A percentile compares a stretch with the other conserved stretches of the same genome.
These are phyloP conservation scores for Trichoderma pleuroti DNA, from an alignment of 2,329 filamentous ascomycete species.

Conservation along the genomic window DNA sequence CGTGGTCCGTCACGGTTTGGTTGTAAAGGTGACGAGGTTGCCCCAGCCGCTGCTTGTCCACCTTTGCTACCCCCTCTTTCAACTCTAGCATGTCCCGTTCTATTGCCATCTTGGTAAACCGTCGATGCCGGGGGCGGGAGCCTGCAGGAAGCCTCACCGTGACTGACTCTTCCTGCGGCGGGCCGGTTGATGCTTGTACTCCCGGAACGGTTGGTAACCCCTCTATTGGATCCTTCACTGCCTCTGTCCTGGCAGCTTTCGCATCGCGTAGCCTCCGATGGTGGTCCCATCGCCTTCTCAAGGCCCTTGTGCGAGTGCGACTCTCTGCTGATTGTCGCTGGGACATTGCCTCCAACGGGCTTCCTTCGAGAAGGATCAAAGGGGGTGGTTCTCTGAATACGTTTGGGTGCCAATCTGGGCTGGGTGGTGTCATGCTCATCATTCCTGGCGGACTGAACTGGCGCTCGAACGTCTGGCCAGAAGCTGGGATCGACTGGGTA, in stretches of 20 bases:
- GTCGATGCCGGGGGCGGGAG: neutral
- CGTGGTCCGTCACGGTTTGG: conserved; percentile 13
- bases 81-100: conserved; percentile 21
- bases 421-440: neutral
- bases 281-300: neutral
- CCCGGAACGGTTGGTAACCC: neutral
- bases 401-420: neutral
- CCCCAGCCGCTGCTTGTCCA: conserved; percentile 10
- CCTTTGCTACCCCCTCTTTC: conserved; percentile 10
- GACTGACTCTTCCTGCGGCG: neutral
- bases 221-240: neutral
- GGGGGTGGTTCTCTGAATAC: neutral
- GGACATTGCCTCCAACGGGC: neutral
- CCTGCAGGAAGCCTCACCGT: neutral
- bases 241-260: neutral
- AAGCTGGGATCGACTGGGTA: conserved; percentile 8
- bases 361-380: neutral
- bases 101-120: conserved; percentile 10
- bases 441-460: neutral
- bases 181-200: neutral
- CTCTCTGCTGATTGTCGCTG: neutral
- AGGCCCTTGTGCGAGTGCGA: neutral
- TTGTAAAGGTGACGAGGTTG: neutral
- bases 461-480: neutral
- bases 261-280: neutral